Base-by-base conservation (phyloP, 2,329 filamentous ascomycete species). In the Venturia nashicola region DNA sequence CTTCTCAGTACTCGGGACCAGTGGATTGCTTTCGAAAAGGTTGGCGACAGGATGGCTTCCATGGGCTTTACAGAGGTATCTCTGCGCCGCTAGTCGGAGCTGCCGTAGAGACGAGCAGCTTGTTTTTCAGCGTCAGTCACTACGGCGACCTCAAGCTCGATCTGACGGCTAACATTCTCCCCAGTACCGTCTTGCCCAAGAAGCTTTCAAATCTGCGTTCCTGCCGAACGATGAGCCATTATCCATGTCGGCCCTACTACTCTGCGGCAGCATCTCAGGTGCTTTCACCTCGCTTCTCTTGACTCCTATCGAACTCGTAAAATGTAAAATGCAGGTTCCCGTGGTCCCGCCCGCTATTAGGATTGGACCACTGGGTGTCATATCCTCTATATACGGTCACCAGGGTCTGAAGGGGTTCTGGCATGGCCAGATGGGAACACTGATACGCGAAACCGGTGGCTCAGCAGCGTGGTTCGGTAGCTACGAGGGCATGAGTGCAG, bases 321-420 rank as follows among this genome's bases (percentile, higher is more conserved):
- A 99, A 77, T 99, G 94, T 83, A 95, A 94, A 76, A 96, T 99
- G 78, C 94, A 99, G 75, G 92, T 93, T 0, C 90, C 83, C 18
- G 14, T 43, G 6, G 64, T 77, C 5, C 72, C 77, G 59, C 65
- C 71, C 7, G 73, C 77, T 1, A 32, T 71, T 71, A 2, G 74
- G 74, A 3, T 79, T 77, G 76, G 82, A 3, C 81, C 89, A 5
- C 83, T 83, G 0, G 76, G 83, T 5, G 86, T 97, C 51, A 88
- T 97, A 54, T 80, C 82, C 34, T 85, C 91, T 36, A 85, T 97
- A 9, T 96, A 91, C 71, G 86, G 85, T 9, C 86, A 91, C 69
- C 86, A 96, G 68, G 94, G 94, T 0, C 65, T 97, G 7, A 76
- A 80, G 34, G 94, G 94, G 0, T 97, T 97, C 76, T 99, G 94